A percentile compares a stretch with the other conserved stretches of the same genome.
These are phyloP conservation scores for Pythium brassicae DNA, from an alignment of 352 stramenopile genomes.

Conservation along the genomic window DNA sequence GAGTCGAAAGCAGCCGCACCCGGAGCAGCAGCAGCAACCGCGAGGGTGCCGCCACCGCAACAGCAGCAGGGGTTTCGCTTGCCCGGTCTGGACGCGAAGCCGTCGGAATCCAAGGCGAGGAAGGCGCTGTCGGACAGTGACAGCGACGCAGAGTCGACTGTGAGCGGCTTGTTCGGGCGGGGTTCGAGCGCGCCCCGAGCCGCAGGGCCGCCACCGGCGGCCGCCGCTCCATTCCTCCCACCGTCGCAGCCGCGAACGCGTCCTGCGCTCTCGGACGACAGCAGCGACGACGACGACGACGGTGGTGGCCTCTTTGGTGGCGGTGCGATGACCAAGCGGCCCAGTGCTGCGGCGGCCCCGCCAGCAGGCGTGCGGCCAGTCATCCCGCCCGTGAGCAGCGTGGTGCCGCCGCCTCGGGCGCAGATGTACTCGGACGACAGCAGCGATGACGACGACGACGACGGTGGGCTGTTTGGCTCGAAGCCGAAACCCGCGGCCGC, in stretches of 20 bases:
- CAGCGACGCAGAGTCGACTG: conserved; percentile 48
- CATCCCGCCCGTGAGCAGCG: conserved; percentile 12
- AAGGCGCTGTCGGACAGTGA: conserved; percentile 33
- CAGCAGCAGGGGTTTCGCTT: conserved; percentile 28
- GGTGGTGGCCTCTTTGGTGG: conserved; percentile 43
- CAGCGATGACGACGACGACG: conserved; percentile 15
- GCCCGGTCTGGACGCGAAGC: conserved; percentile 7
- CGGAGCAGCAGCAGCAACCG: too few species aligned
- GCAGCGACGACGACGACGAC: conserved; percentile 36
- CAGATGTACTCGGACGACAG: conserved; percentile 21
- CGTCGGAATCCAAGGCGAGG: conserved; percentile 11
- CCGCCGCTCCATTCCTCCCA: conserved; percentile 1
- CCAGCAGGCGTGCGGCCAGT: conserved; percentile 14
- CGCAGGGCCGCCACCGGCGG: neutral
- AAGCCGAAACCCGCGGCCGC: conserved; percentile 1
- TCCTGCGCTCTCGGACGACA: conserved; percentile 38
- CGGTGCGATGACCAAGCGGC: conserved; percentile 19
- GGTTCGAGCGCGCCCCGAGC: conserved; percentile 10
- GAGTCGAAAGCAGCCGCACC: conserved; percentile 6
- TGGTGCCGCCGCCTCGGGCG: conserved; percentile 16
- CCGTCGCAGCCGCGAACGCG: conserved; percentile 24
- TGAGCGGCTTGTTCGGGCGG: conserved; percentile 45
- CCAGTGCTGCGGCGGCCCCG: conserved; percentile 9
- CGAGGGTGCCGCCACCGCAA: neutral
- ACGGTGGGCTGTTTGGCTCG: conserved; percentile 7